Conservation (phyloP, 192 early-diverging fungal species). For the Phlyctochytrium planicorne region DNA sequence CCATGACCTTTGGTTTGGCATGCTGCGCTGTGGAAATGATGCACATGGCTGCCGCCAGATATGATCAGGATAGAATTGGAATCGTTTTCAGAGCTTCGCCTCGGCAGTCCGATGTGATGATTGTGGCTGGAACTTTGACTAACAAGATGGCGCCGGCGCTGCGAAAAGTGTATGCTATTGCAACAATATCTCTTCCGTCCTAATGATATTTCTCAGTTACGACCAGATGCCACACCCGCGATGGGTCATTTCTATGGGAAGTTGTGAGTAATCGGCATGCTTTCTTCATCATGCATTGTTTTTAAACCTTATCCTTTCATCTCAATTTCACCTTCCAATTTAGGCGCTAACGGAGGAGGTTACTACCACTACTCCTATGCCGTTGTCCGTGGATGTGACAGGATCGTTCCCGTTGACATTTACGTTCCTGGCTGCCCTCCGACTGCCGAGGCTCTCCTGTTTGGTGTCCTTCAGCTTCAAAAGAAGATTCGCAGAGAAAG, state of each 20-base stretch:
- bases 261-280: no score
- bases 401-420: slow-evolving; percentile 86
- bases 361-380: slow-evolving; percentile 99
- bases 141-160: slow-evolving; percentile 98
- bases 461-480: slow-evolving; percentile 95
- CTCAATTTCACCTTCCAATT: neutral
- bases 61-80: slow-evolving; percentile 97
- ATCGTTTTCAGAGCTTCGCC: slow-evolving; percentile 97
- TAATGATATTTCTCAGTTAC: slow-evolving; percentile 28
- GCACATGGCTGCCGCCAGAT: slow-evolving; percentile 95
- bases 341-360: slow-evolving; percentile 87
- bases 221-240: slow-evolving; percentile 94
- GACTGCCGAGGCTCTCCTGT: slow-evolving; percentile 91
- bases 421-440: slow-evolving; percentile 98
- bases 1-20: slow-evolving; percentile 82
- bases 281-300: no score
- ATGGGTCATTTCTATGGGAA: slow-evolving; percentile 99
- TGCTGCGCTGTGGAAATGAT: slow-evolving; percentile 98
- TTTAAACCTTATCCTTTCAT: no score
- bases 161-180: slow-evolving; percentile 63
- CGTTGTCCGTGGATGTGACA: slow-evolving; percentile 94
- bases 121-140: slow-evolving; percentile 96
- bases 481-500: slow-evolving; percentile 91
- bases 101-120: slow-evolving; percentile 98
- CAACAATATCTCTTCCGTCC: slow-evolving; percentile 28